These are phyloP conservation scores for Torulaspora delbrueckii DNA, from an alignment of 805 yeast species.

Conservation along the genomic window DNA sequence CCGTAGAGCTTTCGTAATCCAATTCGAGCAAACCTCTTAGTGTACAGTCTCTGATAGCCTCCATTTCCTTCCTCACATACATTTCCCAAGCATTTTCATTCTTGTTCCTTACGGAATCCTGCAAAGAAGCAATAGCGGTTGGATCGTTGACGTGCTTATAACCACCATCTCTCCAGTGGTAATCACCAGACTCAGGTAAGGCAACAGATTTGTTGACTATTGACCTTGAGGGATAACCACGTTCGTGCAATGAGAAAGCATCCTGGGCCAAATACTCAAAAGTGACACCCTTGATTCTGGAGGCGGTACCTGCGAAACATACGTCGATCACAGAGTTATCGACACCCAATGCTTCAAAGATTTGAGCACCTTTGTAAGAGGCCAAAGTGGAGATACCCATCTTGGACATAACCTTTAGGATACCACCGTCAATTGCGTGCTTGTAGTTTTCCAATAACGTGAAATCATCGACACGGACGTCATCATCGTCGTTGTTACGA, in stretches of 20 bases:
- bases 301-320: constrained; percentile 96
- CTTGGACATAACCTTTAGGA: constrained; percentile 95
- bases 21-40: constrained; percentile 90
- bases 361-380: constrained; percentile 98
- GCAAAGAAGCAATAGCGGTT: constrained; percentile 87
- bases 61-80: constrained; percentile 83
- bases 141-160: constrained; percentile 94
- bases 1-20: constrained; percentile 63
- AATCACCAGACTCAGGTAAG: constrained; percentile 93
- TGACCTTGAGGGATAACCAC: constrained; percentile 79
- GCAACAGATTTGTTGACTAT: constrained; percentile 61
- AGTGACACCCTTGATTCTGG: constrained; percentile 91
- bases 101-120: constrained; percentile 97
- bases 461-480: constrained; percentile 44
- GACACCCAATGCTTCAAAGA: constrained; percentile 93
- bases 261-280: constrained; percentile 96
- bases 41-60: constrained; percentile 89
- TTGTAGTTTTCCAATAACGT: constrained; percentile 72
- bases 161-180: constrained; percentile 98
- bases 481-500: constrained; percentile 41
- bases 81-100: constrained; percentile 90
- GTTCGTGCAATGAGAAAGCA: constrained; percentile 88
- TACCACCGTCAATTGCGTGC: constrained; percentile 82
- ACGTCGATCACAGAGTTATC: constrained; percentile 93
- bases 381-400: constrained; percentile 99